Evolutionary conservation across 257 asterid genomes (phyloP), one percentile per base, ranked within the genome.

Genomic region (Vinca minor): DNA sequence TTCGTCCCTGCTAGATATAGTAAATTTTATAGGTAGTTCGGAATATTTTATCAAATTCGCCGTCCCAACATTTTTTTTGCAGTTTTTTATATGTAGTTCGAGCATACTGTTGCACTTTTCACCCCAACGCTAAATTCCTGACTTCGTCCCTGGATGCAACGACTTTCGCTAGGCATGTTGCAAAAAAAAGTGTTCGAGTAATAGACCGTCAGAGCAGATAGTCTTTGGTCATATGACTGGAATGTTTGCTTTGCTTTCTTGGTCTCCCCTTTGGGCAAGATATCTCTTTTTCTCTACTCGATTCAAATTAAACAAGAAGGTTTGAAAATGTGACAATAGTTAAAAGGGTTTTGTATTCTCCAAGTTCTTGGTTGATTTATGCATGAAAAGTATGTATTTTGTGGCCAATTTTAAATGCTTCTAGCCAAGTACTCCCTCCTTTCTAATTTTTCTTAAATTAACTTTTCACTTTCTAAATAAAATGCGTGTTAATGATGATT

Each of bases 261-360:
- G 76, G 74, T 82, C 86, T 29, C 94, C 94, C 0, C 82, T 88
- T 29, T 88, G 95, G 92, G 82, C 65, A 0, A 79, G 90, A 31
- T 95, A 84, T 76, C 32, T 73, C 1, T 82, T 84, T 67, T 85
- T 84, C 12, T 62, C 76, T 1, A 81, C 58, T 5, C 54, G 78
- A 14, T 88, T 88, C 35, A 74, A 69, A 53, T 45, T 86, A 14
- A 75, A 75, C 34, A 73, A 52, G 69, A 75, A 63, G 67, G 46
- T 76, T 31, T 52, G 38, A 34, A 11, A 35, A n/a, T 26, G 17
- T 58, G 29, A 58, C 6, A 4, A 38, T 20, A 8, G 45, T 18
- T 29, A 35, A 15, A 57, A n/a, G 7, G 28, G 54, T 66, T 65
- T 17, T 49, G 25, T 14, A 18, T 39, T 15, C 31, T 36, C 20